A percentile compares a stretch with the other conserved stretches of the same genome.
Conservation (phyloP, 2,329 filamentous ascomycete species). For the Stachybotrys chartarum region DNA sequence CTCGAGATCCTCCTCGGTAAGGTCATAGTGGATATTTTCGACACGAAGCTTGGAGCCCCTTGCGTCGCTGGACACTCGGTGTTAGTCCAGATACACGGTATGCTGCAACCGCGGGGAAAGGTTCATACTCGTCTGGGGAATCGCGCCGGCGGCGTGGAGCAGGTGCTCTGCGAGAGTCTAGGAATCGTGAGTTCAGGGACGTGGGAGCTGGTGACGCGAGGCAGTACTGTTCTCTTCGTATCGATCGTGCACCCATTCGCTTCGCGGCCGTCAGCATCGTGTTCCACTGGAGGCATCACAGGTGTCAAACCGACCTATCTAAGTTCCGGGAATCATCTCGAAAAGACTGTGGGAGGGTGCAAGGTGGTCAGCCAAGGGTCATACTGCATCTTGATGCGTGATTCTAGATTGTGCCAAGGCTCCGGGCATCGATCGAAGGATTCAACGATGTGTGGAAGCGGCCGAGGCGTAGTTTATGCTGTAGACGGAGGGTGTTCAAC, state of each 20-base stretch:
- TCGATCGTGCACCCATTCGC: slow-evolving; percentile 92
- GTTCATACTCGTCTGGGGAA: slow-evolving; percentile 31
- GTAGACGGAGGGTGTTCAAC: slow-evolving; percentile 22
- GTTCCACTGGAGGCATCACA: not conserved
- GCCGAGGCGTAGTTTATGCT: slow-evolving; percentile 16
- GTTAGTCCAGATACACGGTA: slow-evolving; percentile 8
- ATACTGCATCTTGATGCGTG: slow-evolving; percentile 25
- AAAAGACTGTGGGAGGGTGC: slow-evolving; percentile 46
- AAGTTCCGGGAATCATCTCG: slow-evolving; percentile 59
- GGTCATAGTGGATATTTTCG: slow-evolving; percentile 87
- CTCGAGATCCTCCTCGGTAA: slow-evolving; percentile 76
- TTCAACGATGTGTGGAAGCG: slow-evolving; percentile 19
- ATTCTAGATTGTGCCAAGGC: slow-evolving; percentile 18
- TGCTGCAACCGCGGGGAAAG: slow-evolving; percentile 1
- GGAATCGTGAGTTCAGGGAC: slow-evolving; percentile 12
- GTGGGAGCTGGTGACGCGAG: slow-evolving; percentile 2
- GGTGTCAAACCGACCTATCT: slow-evolving; percentile 51
- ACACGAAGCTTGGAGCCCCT: slow-evolving; percentile 68
- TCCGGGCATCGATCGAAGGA: slow-evolving; percentile 20
- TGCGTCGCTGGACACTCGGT: slow-evolving; percentile 33
- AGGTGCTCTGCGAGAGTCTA: slow-evolving; percentile 32
- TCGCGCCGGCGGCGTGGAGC: slow-evolving; percentile 35
- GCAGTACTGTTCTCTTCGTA: slow-evolving; percentile 65
- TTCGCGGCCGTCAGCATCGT: slow-evolving; percentile 21
- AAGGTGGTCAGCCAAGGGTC: slow-evolving; percentile 27